These are phyloP conservation scores for Pythium rhizo-oryzae DNA, from an alignment of 352 stramenopile species.

Conservation along the genomic window DNA sequence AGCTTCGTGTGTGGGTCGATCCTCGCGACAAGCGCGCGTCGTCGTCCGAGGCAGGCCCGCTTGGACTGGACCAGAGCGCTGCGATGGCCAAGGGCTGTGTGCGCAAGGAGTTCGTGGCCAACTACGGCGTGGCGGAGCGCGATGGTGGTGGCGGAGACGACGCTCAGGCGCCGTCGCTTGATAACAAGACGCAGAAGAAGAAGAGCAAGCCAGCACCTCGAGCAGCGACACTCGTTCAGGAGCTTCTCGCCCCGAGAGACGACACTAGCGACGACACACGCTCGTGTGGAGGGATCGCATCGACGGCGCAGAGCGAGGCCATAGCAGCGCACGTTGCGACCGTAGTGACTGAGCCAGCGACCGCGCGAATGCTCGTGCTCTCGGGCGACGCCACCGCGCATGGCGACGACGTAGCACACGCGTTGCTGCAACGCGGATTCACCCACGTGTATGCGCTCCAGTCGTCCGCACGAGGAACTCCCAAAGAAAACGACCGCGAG, in stretches of 20 bases:
- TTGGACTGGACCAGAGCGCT: conserved; percentile 23
- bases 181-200: background rate
- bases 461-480: background rate
- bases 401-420: background rate
- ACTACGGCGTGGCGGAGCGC: background rate
- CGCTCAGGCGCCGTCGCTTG: background rate
- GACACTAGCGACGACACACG: background rate
- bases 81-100: conserved; percentile 59
- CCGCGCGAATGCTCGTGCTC: conserved; percentile 6
- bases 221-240: background rate
- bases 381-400: background rate
- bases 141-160: background rate
- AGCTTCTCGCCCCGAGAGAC: background rate
- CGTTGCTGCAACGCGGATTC: conserved; percentile 2
- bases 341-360: background rate
- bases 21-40: conserved; percentile 15
- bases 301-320: background rate
- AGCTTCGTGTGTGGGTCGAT: conserved; percentile 42
- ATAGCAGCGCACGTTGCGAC: background rate
- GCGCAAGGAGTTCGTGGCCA: conserved; percentile 33
- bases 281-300: background rate
- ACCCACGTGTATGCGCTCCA: conserved; percentile 9
- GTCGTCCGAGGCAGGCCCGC: conserved; percentile 1
- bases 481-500: background rate
- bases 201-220: conserved; percentile 1